phyloP scores from a whole-genome alignment of 805 yeast species.

The Cyberlindnera bimundalis region DNA sequence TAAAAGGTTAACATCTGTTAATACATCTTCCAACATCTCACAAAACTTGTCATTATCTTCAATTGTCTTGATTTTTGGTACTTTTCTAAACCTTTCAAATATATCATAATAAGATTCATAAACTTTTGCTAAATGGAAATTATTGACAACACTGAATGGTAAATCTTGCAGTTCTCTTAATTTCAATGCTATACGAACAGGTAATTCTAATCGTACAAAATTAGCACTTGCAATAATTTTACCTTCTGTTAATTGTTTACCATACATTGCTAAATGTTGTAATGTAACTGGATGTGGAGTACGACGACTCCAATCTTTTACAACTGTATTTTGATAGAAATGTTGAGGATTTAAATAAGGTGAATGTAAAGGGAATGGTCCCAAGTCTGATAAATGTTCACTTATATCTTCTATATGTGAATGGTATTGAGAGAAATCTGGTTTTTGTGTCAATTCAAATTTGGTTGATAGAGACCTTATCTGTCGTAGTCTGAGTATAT shows the following conservation, averaged over 20 bases:
- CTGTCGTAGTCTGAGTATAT: not conserved
- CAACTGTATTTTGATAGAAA: constrained; percentile 76
- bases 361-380: constrained; percentile 40
- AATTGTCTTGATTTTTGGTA: constrained; percentile 61
- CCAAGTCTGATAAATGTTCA: constrained; percentile 33
- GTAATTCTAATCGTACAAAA: constrained; percentile 82
- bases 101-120: constrained; percentile 87
- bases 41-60: constrained; percentile 78
- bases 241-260: constrained; percentile 69
- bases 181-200: constrained; percentile 78
- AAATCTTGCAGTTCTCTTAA: constrained; percentile 74
- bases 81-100: constrained; percentile 78
- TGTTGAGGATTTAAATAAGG: constrained; percentile 62
- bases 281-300: constrained; percentile 87
- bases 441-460: constrained; percentile 20
- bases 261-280: constrained; percentile 88
- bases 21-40: constrained; percentile 52
- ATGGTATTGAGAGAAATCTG: constrained; percentile 36
- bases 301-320: constrained; percentile 58
- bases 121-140: constrained; percentile 80
- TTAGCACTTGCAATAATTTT: constrained; percentile 82
- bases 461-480: too few relatives aligned
- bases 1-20: constrained; percentile 72
- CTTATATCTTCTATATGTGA: constrained; percentile 32
- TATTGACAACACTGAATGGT: constrained; percentile 81